Evolutionary conservation across 176 grass and related monocot species (phyloP), one percentile per base, ranked within the genome.

Genomic region (Alopecurus myosuroides): DNA sequence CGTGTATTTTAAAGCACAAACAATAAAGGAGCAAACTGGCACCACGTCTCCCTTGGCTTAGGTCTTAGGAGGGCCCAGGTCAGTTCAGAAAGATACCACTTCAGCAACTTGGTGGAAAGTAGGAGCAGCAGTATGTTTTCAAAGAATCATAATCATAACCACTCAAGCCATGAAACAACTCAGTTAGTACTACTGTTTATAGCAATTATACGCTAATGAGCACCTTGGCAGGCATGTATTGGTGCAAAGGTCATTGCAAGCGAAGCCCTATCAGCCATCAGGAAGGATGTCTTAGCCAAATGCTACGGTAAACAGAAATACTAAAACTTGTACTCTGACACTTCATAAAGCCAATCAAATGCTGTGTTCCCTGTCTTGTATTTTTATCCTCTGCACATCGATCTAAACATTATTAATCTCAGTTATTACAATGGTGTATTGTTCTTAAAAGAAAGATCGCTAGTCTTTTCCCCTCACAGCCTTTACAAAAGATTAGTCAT

Each of bases 211-310:
- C 61, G 37, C 66, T 94, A 88, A 88, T 77, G 15, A 53, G 37
- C 71, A 87, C 82, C 33, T 86, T 89, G 57, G 49, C 84, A 98
- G 95, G 95, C 95, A 90, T 98, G 95, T 70, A 93, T 98, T 68
- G 93, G 95, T 51, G 34, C 93, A 55, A 98, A 98, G 85, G 95
- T 98, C 45, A 90, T 98, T 80, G 95, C 95, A 46, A 98, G 95
- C 17, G 95, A 98, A 95, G 86, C 91, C 22, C 82, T 98, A 35
- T 98, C 95, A 46, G 95, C 95, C 76, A 88, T 98, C 82, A 92
- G 95, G 80, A 98, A 98, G 85, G 95, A 98, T 95, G 95, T 98
- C 77, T 85, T 93, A 9, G 89, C 95, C 79, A 98, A 98, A 98
- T 98, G 95, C 90, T 98, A 98, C 44, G 95, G 95, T 98, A 93